phyloP scores from a whole-genome alignment of 1,284 basidiomycete genomes.

The Inonotus hispidus region DNA sequence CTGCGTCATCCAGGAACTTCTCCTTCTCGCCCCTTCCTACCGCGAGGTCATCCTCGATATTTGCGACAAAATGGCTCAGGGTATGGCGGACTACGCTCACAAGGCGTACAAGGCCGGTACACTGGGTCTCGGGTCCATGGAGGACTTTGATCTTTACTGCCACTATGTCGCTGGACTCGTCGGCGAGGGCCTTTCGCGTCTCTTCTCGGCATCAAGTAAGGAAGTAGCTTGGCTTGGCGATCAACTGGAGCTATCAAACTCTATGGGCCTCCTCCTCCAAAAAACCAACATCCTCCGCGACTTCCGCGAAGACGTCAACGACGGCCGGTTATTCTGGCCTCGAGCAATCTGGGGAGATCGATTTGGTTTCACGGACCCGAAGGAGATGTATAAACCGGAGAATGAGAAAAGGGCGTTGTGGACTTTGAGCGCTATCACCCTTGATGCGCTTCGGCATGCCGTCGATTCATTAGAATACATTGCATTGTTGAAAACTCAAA shows the following conservation, averaged over 20 bases:
- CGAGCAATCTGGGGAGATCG: slow-evolving; percentile 83
- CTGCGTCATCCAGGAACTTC: slow-evolving; percentile 80
- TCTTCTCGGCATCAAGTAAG: slow-evolving; percentile 86
- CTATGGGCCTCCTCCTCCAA: slow-evolving; percentile 95
- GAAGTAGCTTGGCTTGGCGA: slow-evolving; percentile 74
- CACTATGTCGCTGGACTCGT: slow-evolving; percentile 99
- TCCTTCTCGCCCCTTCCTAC: slow-evolving; percentile 64
- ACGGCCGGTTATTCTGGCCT: slow-evolving; percentile 93
- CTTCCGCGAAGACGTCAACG: slow-evolving; percentile 87
- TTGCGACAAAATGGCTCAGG: slow-evolving; percentile 80
- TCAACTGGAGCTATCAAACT: slow-evolving; percentile 87
- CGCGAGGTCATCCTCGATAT: slow-evolving; percentile 82
- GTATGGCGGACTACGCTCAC: slow-evolving; percentile 95
- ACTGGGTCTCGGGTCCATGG: slow-evolving; percentile 67
- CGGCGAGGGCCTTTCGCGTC: slow-evolving; percentile 90
- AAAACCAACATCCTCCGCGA: slow-evolving; percentile 99
- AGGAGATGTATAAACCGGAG: slow-evolving; percentile 51
- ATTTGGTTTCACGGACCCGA: slow-evolving; percentile 61
- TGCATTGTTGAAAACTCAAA: slow-evolving; percentile 83
- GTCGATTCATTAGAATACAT: slow-evolving; percentile 90
- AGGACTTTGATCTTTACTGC: slow-evolving; percentile 96
- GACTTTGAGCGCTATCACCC: slow-evolving; percentile 84
- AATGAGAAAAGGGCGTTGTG: slow-evolving; percentile 64
- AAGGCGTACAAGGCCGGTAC: slow-evolving; percentile 67
- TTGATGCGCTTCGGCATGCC: slow-evolving; percentile 85